phyloP scores from a whole-genome alignment of 2,329 filamentous ascomycete species.

The Chrysoporthe puriensis region DNA sequence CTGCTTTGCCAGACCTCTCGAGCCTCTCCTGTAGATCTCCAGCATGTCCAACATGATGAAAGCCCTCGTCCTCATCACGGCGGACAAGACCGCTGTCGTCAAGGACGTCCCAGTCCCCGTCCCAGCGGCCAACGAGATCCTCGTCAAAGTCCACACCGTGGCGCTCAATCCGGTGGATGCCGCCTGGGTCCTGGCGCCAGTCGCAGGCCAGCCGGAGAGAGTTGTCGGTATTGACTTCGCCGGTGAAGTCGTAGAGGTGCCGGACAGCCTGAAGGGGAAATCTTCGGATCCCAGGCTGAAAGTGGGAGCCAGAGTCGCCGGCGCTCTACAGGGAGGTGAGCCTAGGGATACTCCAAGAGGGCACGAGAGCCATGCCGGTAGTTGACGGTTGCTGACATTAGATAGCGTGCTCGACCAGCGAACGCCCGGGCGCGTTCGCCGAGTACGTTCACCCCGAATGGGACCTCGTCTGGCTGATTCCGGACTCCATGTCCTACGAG shows the following conservation, averaged over 20 bases:
- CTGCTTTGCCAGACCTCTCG: background rate
- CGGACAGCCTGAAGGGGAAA: background rate
- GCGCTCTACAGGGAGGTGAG: conserved; percentile 42
- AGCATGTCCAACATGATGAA: background rate
- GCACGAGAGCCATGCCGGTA: background rate
- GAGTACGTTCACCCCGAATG: conserved; percentile 41
- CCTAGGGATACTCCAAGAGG: background rate
- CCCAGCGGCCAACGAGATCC: conserved; percentile 30
- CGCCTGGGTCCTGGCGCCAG: background rate
- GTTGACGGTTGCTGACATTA: background rate
- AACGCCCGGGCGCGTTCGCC: conserved; percentile 48
- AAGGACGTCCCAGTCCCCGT: conserved; percentile 31
- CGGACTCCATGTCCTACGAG: conserved; percentile 36
- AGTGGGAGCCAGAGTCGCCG: conserved; percentile 40
- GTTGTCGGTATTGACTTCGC: conserved; percentile 46
- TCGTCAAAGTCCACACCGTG: conserved; percentile 32
- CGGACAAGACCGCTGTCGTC: conserved; percentile 16
- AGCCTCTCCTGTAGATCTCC: background rate
- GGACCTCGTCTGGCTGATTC: conserved; percentile 44
- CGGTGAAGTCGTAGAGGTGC: conserved; percentile 36
- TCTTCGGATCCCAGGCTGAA: conserved; percentile 1
- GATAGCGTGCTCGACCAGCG: conserved; percentile 44
- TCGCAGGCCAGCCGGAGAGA: conserved; percentile 34
- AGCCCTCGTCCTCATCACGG: conserved; percentile 10
- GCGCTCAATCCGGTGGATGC: conserved; percentile 16